Evolutionary conservation across 768 basidiomycete genomes (phyloP).

Genomic region (Solioccasus polychromus): DNA sequence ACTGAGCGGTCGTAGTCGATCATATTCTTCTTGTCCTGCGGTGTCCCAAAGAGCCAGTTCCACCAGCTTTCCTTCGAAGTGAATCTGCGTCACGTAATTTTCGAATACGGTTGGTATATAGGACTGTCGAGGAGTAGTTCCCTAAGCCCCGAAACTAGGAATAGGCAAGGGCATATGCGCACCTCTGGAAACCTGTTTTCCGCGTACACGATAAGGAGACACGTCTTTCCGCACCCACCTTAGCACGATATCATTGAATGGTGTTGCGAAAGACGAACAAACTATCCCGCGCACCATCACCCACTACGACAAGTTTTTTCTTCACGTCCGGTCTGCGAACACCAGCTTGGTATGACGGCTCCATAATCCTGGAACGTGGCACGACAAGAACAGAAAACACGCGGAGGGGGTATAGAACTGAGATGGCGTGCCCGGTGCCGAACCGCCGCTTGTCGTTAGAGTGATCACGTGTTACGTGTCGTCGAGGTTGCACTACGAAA

Average conservation of each 20-base stretch:
- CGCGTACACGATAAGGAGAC: constrained; percentile 93
- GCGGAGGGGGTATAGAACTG: not conserved
- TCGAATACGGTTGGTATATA: constrained; percentile 95
- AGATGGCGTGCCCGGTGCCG: not conserved
- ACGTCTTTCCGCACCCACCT: constrained; percentile 92
- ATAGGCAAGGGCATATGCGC: constrained; percentile 25
- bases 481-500: not conserved
- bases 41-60: constrained; percentile 99
- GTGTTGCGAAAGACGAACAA: constrained; percentile 24
- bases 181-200: constrained; percentile 97
- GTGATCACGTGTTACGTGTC: constrained; percentile 16
- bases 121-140: constrained; percentile 46
- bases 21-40: constrained; percentile 96
- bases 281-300: constrained; percentile 62
- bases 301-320: constrained; percentile 85
- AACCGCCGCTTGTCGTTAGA: not conserved
- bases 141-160: constrained; percentile 17
- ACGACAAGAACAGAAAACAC: constrained; percentile 5
- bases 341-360: constrained; percentile 23
- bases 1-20: constrained; percentile 79
- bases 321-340: constrained; percentile 73
- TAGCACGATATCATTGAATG: constrained; percentile 28
- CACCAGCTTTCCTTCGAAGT: constrained; percentile 83
- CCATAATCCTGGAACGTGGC: constrained; percentile 24
- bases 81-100: constrained; percentile 86